Evolutionary conservation across 2,329 filamentous ascomycete species (phyloP).

Genomic region (Botrytis tulipae): DNA sequence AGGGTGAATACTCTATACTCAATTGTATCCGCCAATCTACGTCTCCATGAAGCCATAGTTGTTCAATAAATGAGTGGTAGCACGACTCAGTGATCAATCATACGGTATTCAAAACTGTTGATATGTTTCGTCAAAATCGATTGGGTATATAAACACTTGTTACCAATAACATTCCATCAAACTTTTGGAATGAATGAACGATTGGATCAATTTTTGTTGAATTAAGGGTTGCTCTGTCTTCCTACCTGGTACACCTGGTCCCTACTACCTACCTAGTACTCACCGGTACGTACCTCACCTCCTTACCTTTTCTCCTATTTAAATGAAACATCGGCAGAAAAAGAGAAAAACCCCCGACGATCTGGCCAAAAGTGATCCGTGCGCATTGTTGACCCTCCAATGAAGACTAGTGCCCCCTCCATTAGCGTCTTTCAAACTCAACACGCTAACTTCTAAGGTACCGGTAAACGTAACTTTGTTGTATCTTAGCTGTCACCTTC

Average conservation of each 20-base stretch:
- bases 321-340: background rate
- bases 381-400: background rate
- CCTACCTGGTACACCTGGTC: background rate
- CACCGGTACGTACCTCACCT: background rate
- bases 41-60: background rate
- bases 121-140: background rate
- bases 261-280: background rate
- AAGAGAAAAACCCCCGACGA: background rate
- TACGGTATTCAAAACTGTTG: background rate
- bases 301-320: background rate
- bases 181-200: background rate
- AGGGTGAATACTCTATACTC: background rate
- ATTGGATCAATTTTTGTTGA: background rate
- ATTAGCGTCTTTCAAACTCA: slow-evolving; percentile 6
- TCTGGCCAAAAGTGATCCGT: background rate
- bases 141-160: background rate
- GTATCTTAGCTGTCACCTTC: slow-evolving; percentile 3
- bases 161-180: background rate
- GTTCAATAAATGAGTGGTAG: background rate
- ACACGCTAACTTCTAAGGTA: slow-evolving; percentile 8
- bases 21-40: background rate
- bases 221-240: background rate
- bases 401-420: background rate
- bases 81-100: background rate
- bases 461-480: slow-evolving; percentile 1